These are phyloP conservation scores for Megacollybia marginata DNA, from an alignment of 768 basidiomycete genomes.

Conservation along the genomic window DNA sequence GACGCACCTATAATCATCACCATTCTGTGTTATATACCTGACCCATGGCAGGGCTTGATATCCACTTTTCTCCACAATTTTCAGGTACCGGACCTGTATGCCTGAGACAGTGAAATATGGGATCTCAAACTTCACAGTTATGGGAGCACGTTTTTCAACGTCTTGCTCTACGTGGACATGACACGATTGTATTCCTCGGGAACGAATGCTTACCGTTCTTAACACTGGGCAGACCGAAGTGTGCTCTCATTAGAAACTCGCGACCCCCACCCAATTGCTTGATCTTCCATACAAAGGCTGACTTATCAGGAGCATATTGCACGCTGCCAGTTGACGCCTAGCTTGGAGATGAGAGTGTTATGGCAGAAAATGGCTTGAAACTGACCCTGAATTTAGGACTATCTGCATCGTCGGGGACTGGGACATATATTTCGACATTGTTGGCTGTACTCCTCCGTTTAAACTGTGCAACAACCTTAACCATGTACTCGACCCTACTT, in stretches of 20 bases:
- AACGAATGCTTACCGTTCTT: slow-evolving; percentile 61
- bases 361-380: background rate
- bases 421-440: slow-evolving; percentile 97
- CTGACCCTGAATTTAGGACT: slow-evolving; percentile 93
- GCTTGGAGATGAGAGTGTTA: background rate
- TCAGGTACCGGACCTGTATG: slow-evolving; percentile 95
- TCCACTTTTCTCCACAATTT: slow-evolving; percentile 97
- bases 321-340: slow-evolving; percentile 94
- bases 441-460: slow-evolving; percentile 95
- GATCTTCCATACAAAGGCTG: slow-evolving; percentile 99
- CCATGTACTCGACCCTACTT: slow-evolving; percentile 92
- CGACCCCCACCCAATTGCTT: slow-evolving; percentile 94
- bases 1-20: slow-evolving; percentile 78
- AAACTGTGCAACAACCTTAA: slow-evolving; percentile 95
- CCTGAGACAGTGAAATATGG: slow-evolving; percentile 98
- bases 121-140: slow-evolving; percentile 96
- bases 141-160: slow-evolving; percentile 84
- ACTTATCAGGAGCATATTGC: slow-evolving; percentile 96
- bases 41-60: slow-evolving; percentile 98
- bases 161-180: slow-evolving; percentile 47
- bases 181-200: background rate
- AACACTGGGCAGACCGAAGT: slow-evolving; percentile 94
- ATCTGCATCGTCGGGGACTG: slow-evolving; percentile 98
- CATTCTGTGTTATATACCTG: slow-evolving; percentile 87
- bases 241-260: slow-evolving; percentile 97